phyloP scores from a whole-genome alignment of 163 green algal genomes.

The Prototheca cutis region DNA sequence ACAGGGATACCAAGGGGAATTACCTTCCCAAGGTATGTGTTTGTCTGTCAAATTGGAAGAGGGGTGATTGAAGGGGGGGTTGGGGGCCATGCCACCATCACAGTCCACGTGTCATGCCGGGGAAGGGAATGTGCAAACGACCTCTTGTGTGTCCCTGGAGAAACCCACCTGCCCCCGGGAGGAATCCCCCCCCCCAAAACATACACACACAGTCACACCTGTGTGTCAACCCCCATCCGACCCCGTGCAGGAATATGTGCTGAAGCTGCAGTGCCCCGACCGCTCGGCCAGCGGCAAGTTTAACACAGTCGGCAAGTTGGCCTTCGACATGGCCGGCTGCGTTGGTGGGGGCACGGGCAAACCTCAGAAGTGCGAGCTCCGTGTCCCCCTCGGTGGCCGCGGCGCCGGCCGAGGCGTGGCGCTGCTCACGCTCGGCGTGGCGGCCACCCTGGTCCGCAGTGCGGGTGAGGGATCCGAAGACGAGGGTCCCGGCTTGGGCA shows the following conservation, averaged over 20 bases:
- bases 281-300: conserved; percentile 8
- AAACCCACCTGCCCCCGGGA: neutral
- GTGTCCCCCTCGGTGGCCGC: neutral
- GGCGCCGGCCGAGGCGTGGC: neutral
- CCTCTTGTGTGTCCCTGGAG: neutral
- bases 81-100: neutral
- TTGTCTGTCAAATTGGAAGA: neutral
- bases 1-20: conserved; percentile 5
- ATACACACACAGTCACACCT: too few species aligned
- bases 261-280: conserved; percentile 16
- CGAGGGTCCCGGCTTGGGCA: too few species aligned
- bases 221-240: neutral
- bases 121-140: neutral
- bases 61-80: neutral
- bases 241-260: conserved; percentile 8
- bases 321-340: conserved; percentile 17
- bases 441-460: neutral
- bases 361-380: neutral
- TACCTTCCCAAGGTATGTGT: conserved; percentile 17
- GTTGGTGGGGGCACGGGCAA: neutral
- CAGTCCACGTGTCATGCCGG: neutral
- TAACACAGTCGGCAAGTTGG: conserved; percentile 12
- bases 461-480: neutral
- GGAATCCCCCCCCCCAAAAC: neutral
- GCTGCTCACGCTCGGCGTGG: neutral